These are phyloP conservation scores for Alloteropsis semialata DNA, from an alignment of 176 grass and related monocot species.

Conservation along the genomic window DNA sequence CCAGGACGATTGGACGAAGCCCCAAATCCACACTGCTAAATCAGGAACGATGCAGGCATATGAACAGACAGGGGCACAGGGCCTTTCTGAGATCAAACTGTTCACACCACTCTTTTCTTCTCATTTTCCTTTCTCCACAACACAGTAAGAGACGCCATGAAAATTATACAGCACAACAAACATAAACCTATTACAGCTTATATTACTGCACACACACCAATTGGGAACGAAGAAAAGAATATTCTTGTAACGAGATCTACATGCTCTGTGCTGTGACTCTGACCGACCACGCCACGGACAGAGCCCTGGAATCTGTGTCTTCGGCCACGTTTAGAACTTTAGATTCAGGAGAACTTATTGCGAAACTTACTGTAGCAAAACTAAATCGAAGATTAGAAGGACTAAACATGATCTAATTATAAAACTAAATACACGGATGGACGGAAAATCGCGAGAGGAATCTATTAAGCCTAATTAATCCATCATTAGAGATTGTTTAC, in stretches of 20 bases:
- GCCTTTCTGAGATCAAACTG: not conserved
- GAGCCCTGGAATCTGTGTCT: conserved; percentile 39
- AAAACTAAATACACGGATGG: too few species aligned
- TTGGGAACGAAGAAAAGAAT: conserved; percentile 30
- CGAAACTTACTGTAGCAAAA: too few species aligned
- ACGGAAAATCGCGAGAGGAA: too few species aligned
- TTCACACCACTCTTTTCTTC: conserved; percentile 23
- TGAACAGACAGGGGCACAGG: not conserved
- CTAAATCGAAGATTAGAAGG: too few species aligned
- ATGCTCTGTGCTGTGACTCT: conserved; percentile 66
- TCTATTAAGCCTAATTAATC: too few species aligned
- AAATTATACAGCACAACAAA: conserved; percentile 43
- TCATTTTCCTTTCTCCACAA: conserved; percentile 36
- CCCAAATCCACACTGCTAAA: not conserved
- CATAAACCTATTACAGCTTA: conserved; percentile 28
- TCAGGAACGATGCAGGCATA: not conserved
- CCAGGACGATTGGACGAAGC: not conserved
- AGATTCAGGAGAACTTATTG: too few species aligned
- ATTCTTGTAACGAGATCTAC: conserved; percentile 65
- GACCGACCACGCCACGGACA: conserved; percentile 11
- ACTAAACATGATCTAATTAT: too few species aligned
- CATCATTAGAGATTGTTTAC: too few species aligned
- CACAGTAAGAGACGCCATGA: not conserved
- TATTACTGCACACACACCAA: conserved; percentile 35
- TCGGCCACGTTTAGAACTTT: too few species aligned